phyloP scores from a whole-genome alignment of 495 filamentous ascomycete genomes.

The Eremomyces bilateralis region DNA sequence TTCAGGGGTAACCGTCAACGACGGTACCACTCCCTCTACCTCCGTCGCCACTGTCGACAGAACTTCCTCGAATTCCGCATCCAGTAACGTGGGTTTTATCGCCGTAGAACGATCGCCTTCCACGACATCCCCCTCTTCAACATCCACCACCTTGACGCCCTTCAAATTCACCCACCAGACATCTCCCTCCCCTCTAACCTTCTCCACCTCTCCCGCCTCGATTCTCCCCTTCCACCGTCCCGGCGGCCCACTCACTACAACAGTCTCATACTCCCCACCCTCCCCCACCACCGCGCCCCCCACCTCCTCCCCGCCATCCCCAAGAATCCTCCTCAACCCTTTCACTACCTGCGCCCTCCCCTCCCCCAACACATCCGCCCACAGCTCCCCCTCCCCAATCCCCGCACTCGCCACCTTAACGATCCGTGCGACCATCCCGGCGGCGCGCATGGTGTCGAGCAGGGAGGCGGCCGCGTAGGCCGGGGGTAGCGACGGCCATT shows the following conservation, averaged over 20 bases:
- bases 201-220: slow-evolving; percentile 31
- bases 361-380: slow-evolving; percentile 49
- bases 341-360: slow-evolving; percentile 26
- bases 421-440: slow-evolving; percentile 61
- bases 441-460: slow-evolving; percentile 58
- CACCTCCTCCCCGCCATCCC: slow-evolving; percentile 40
- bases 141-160: slow-evolving; percentile 33
- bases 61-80: slow-evolving; percentile 22
- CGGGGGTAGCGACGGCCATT: slow-evolving; percentile 52
- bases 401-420: slow-evolving; percentile 90
- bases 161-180: slow-evolving; percentile 39
- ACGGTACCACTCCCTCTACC: too few relatives aligned
- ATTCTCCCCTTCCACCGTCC: slow-evolving; percentile 51
- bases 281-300: slow-evolving; percentile 64
- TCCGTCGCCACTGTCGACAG: slow-evolving; percentile 1
- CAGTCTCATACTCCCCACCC: slow-evolving; percentile 90
- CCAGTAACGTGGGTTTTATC: slow-evolving; percentile 26
- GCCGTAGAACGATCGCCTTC: slow-evolving; percentile 10
- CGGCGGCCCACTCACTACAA: slow-evolving; percentile 60
- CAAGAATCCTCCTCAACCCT: slow-evolving; percentile 38
- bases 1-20: too few relatives aligned
- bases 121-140: slow-evolving; percentile 15
- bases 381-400: slow-evolving; percentile 58
- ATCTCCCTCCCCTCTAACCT: slow-evolving; percentile 45
- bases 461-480: slow-evolving; percentile 27